Base-by-base conservation (phyloP, 768 basidiomycete species). In the Pleurotus pulmonarius region DNA sequence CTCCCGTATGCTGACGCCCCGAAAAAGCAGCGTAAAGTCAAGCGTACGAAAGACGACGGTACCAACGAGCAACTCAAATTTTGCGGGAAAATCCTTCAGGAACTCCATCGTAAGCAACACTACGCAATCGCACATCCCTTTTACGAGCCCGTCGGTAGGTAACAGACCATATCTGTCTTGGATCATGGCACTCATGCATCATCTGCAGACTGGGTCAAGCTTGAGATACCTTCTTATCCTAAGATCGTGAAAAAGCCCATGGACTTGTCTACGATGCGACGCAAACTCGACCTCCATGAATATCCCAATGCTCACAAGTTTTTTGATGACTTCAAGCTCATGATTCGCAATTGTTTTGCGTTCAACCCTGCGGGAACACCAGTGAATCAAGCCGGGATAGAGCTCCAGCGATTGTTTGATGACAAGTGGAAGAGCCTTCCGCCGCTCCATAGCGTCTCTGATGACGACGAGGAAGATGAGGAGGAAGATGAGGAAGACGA, bases 231-330 rank as follows among this genome's bases (percentile, higher is more conserved):
- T 0, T 76, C 80, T 16, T 99, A 99, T 70, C 85, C 86, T 2
- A 90, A 87, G 70, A 73, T 96, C 62, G 79, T 99, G 68, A 96
- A 94, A 78, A 86, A 85, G 64, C 97, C 97, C 3, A 98, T 99
- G 92, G 97, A 99, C 69, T 69, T 99, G 58, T 81, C 84, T 9
- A 94, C 92, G 7, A 94, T 99, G 78, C 84, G 85, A 62, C 83
- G 75, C 69, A 96, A 94, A 71, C 78, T 99, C 47, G 90, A 94
- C 41, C 76, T 75, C 34, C 77, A 81, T 51, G 85, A 88, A 59
- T 99, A 98, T 67, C 61, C 80, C 1, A 86, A 78, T n/a, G 87
- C 91, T 2, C 75, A 83, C 48, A 86, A 87, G 66, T 94, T 98
- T 68, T 86, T 88, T 60, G 83, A 87, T 26, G 97, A 99, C 72